Base-by-base conservation (phyloP, 805 yeast species). In the Nakazawaea wickerhamii region DNA sequence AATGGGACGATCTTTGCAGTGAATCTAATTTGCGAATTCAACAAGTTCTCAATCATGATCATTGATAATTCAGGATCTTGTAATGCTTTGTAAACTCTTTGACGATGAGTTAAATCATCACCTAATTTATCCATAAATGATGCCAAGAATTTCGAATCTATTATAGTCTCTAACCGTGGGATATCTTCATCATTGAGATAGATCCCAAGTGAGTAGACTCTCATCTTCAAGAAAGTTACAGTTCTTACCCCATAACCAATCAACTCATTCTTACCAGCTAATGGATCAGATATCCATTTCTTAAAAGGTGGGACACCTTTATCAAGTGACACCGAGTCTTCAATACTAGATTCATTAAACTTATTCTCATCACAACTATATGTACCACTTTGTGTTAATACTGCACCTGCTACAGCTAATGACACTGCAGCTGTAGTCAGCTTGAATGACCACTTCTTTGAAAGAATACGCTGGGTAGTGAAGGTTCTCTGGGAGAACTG, bases 171-270 rank as follows among this genome's bases (percentile, higher is more conserved):
- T 4, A 75, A 57, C 38, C 66, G 48, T 6, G 55, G 41, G 13
- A 69, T 53, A 54, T 88, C 96, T 0, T 73, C 70, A 5, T 68
- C 58, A 5, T 88, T 82, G 31, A 86, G 67, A 57, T 91, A 91
- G 6, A 93, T 64, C 0, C 96, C 98, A 30, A 86, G 68, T 0
- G 87, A 95, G 57, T 91, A 91, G 1, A 93, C 96, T 52, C 80
- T 87, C 67, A 93, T 78, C 20, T 73, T 71, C 32, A 90, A 52
- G 55, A 93, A 85, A 0, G 97, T 85, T 15, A 91, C 96, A 0
- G 84, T 66, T 55, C 98, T 71, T 2, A 80, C 75, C 1, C 99
- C 98, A 44, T 76, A 72, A 0, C 96, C 98, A 3, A 93, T 53
- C 25, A 90, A 59, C 18, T 73, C 64, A 56, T 70, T 84, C 3